Conservation (phyloP, 2,329 filamentous ascomycete species). For the Diplodia sapinea region DNA sequence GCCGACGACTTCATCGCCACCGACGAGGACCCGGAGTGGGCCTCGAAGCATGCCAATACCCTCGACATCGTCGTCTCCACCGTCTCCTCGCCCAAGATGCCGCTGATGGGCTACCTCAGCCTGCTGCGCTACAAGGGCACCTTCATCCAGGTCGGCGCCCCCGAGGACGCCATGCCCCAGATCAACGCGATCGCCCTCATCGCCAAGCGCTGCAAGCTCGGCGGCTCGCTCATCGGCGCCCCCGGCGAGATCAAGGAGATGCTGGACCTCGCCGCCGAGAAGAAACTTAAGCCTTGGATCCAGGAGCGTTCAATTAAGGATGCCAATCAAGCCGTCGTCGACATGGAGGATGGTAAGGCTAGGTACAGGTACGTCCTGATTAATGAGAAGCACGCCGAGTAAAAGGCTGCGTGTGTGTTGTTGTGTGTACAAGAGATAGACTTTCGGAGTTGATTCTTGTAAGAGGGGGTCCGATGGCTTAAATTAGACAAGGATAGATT, state of each 20-base stretch:
- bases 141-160: slow-evolving; percentile 71
- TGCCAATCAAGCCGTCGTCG: slow-evolving; percentile 62
- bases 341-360: slow-evolving; percentile 63
- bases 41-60: slow-evolving; percentile 53
- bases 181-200: slow-evolving; percentile 66
- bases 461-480: background rate
- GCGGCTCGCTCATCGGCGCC: slow-evolving; percentile 57
- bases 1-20: slow-evolving; percentile 65
- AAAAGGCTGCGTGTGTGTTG: background rate
- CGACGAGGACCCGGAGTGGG: slow-evolving; percentile 64
- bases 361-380: slow-evolving; percentile 51
- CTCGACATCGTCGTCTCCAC: slow-evolving; percentile 67
- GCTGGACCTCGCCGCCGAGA: slow-evolving; percentile 64
- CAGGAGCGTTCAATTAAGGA: slow-evolving; percentile 64
- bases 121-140: slow-evolving; percentile 65
- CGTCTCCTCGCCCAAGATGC: slow-evolving; percentile 65
- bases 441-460: background rate
- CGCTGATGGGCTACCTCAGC: slow-evolving; percentile 64
- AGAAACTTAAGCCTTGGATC: slow-evolving; percentile 66
- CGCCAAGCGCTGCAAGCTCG: slow-evolving; percentile 57
- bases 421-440: background rate
- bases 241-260: slow-evolving; percentile 66
- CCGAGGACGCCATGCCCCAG: slow-evolving; percentile 62
- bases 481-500: background rate
- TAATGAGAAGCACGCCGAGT: slow-evolving; percentile 40